Conservation (phyloP, 768 basidiomycete species). For the Podaxis sp. region DNA sequence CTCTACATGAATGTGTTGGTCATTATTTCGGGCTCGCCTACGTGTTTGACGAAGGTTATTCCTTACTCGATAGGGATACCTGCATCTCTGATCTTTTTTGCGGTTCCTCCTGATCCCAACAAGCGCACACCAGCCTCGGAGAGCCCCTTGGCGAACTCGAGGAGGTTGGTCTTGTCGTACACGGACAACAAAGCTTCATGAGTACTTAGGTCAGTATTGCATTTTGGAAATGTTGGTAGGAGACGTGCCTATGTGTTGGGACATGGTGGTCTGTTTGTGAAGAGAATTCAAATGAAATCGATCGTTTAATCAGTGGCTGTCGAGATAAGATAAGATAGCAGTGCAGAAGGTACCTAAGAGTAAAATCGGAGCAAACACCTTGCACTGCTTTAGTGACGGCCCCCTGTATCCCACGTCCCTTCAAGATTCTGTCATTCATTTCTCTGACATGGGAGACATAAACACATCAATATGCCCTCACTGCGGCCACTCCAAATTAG, state of each 20-base stretch:
- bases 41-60: not conserved
- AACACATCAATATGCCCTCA: too few species aligned
- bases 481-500: too few species aligned
- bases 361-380: too few species aligned
- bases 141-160: conserved; percentile 88
- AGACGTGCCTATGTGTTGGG: conserved; percentile 11
- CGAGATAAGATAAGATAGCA: too few species aligned
- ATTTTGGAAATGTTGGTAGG: not conserved
- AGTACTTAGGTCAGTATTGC: not conserved
- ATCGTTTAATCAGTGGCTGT: not conserved
- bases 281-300: conserved; percentile 3
- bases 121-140: conserved; percentile 79
- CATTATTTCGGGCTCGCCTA: too few species aligned
- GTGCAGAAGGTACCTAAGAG: too few species aligned
- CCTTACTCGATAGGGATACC: conserved; percentile 89
- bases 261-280: conserved; percentile 4
- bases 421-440: too few species aligned
- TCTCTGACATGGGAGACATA: too few species aligned
- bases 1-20: conserved; percentile 45
- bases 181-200: conserved; percentile 86
- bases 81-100: conserved; percentile 94
- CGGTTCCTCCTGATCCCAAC: conserved; percentile 95
- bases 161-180: conserved; percentile 90
- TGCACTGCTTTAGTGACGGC: too few species aligned
- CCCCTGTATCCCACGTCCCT: too few species aligned